Evolutionary conservation across 192 early-diverging fungal genomes (phyloP), one percentile per base, ranked within the genome.

Genomic region (Coemansia sp.): DNA sequence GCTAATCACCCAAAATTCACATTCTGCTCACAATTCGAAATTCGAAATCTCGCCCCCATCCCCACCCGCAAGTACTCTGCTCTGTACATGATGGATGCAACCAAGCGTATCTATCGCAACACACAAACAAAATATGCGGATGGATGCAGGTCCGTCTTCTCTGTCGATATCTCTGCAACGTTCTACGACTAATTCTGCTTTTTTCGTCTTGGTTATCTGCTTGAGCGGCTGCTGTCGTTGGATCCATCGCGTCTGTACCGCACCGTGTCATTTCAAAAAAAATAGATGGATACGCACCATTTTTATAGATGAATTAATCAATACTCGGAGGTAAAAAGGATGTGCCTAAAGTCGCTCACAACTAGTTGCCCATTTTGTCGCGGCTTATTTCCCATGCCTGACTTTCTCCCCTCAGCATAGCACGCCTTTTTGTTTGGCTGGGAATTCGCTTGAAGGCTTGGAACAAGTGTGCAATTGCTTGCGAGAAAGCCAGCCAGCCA

Each of bases 201-300:
- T 10, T 43, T n/a, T 55, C 30, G 29, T 23, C 23, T 26, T 24
- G 20, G 22, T 14, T 20, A 13, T 10, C 26, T 46, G 33, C 2
- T 46, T 17, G 9, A 26, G 28, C 37, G 30, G 18, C 6, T 45
- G 14, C 25, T 4, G 3, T 13, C 26, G 37, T 34, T 26, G 52
- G 50, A 62, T 62, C 60, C 50, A 62, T 59, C 39, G 34, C 29
- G 9, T 4, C 11, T 15, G 17, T 5, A 2, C 13, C 18, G 42
- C 25, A 3, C 13, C 37, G 1, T 18, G 23, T 26, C 19, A 24
- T 32, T 18, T n/a, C 20, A 29, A 22, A 19, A 20, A 19, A 20
- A 24, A n/a, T 24, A 19, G 30, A 71, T 59, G 60, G 67, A 71
- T 71, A 64, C 67, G 67, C 51, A 71, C 67, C 67, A 71, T 71